These are phyloP conservation scores for Rhizoclosmatium sp. DNA, from an alignment of 192 early-diverging fungal species.

Conservation along the genomic window DNA sequence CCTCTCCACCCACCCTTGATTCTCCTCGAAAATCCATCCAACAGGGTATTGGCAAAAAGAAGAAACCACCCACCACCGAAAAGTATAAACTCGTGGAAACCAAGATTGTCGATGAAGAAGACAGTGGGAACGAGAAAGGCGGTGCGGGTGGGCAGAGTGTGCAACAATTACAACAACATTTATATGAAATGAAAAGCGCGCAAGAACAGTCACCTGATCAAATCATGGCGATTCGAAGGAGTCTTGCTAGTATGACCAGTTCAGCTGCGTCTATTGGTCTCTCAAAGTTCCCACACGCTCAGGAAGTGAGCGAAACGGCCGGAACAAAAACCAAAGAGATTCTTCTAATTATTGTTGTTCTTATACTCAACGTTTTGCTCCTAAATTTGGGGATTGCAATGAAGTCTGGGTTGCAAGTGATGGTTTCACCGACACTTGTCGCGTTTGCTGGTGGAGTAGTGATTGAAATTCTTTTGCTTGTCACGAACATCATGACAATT, in stretches of 20 bases:
- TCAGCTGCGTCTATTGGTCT: slow-evolving; percentile 22
- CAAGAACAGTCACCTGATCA: neutral
- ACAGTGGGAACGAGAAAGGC: neutral
- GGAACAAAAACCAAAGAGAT: slow-evolving; percentile 5
- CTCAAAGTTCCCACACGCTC: slow-evolving; percentile 26
- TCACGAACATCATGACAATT: slow-evolving; percentile 25
- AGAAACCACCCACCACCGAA: neutral
- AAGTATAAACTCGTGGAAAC: slow-evolving; percentile 4
- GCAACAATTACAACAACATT: neutral
- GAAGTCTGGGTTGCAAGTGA: neutral
- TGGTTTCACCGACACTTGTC: slow-evolving; percentile 13
- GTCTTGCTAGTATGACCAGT: slow-evolving; percentile 3
- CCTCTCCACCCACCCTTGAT: neutral
- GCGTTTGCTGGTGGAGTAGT: slow-evolving; percentile 23
- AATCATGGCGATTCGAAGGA: neutral
- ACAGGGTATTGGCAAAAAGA: neutral
- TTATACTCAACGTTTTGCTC: slow-evolving; percentile 18
- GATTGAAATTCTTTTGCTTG: slow-evolving; percentile 19
- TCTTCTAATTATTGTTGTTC: neutral
- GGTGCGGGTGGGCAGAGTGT: no score
- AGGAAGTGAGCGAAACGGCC: slow-evolving; percentile 29
- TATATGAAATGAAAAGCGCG: neutral
- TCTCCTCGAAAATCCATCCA: neutral
- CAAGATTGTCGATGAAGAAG: neutral
- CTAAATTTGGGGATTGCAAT: neutral